phyloP scores from a whole-genome alignment of 75 land plant species.

The Adiantum capillusveneris region DNA sequence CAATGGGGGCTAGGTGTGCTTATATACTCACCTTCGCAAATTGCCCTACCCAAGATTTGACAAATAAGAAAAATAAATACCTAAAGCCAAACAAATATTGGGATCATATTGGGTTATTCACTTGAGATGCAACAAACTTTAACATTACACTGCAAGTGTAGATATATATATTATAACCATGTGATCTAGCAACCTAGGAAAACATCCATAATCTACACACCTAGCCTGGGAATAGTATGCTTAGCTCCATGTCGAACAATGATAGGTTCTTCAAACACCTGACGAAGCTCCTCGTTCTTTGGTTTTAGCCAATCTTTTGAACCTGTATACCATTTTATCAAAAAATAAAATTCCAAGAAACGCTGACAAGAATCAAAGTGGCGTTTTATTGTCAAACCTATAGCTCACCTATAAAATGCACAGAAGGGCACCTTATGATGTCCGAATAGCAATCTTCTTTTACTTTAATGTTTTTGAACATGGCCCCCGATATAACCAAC shows the following conservation, averaged over 20 bases:
- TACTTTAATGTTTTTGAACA: slow-evolving; percentile 49
- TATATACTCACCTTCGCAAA: too few species aligned
- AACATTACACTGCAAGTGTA: too few species aligned
- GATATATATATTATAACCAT: too few species aligned
- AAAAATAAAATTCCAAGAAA: background rate
- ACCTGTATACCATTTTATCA: slow-evolving; percentile 6
- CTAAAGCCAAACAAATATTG: too few species aligned
- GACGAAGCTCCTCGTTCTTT: slow-evolving; percentile 49
- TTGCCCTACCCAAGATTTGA: too few species aligned
- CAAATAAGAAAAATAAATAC: too few species aligned
- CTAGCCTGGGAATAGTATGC: slow-evolving; percentile 87
- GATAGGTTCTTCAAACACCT: slow-evolving; percentile 54
- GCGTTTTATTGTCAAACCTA: background rate
- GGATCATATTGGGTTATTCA: too few species aligned
- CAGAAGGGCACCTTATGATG: slow-evolving; percentile 53
- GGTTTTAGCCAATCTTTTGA: slow-evolving; percentile 63
- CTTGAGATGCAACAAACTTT: too few species aligned
- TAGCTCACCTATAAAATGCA: slow-evolving; percentile 51
- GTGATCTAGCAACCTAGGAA: too few species aligned
- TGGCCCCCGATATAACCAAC: slow-evolving; percentile 60
- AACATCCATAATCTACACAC: slow-evolving; percentile 20
- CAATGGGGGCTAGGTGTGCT: too few species aligned
- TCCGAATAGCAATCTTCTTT: slow-evolving; percentile 55
- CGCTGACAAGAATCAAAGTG: background rate
- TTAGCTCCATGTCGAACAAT: slow-evolving; percentile 72